Evolutionary conservation across 2,329 filamentous ascomycete genomes (phyloP), one percentile per base, ranked within the genome.

Genomic region (Aspergillus thermomutatus): DNA sequence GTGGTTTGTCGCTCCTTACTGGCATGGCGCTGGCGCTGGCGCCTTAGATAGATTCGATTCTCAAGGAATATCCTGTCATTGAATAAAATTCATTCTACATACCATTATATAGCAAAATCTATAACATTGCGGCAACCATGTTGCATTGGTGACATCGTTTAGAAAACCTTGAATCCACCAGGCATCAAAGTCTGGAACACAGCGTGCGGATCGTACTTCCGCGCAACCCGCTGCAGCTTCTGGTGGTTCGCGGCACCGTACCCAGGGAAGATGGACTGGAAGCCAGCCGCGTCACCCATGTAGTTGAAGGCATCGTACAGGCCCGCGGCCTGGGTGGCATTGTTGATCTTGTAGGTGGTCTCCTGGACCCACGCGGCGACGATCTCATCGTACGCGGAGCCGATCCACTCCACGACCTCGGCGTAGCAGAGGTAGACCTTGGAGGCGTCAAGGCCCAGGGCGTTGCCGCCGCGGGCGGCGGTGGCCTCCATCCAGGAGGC

Each of bases 341-440:
- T 65, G 60, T 70, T 70, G 26, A 69, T 69, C 49, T 59, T 56
- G 55, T 53, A 73, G 51, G 56, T 74, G 28, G 68, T 70, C 17
- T 68, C 61, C 46, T 66, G 62, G 11, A 74, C 58, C 69, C 68
- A 77, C 1, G 63, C 61, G 37, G 67, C 66, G 5, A 79, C 65
- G 26, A 65, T 60, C 1, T 65, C 59, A 47, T 68, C 64, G 41
- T 69, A 69, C 10, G 58, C 60, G 0, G 61, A 60, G 2, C 65
- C 67, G 1, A 73, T 64, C 53, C 75, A 74, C 53, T 72, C 63
- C 28, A 77, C 70, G 17, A 71, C 70, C 55, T 73, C 72, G 1
- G 69, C 72, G 2, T 73, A 77, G 59, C 73, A 72, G 17, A 75
- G 67, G n/a, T 74, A 75, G n/a, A 77, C 60, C 31, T 71, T 67